Percentiles rank a stretch among this genome's conserved stretches.
These are phyloP conservation scores for Cutaneotrichosporon cavernicola DNA, from an alignment of 1,284 basidiomycete genomes.

Conservation along the genomic window DNA sequence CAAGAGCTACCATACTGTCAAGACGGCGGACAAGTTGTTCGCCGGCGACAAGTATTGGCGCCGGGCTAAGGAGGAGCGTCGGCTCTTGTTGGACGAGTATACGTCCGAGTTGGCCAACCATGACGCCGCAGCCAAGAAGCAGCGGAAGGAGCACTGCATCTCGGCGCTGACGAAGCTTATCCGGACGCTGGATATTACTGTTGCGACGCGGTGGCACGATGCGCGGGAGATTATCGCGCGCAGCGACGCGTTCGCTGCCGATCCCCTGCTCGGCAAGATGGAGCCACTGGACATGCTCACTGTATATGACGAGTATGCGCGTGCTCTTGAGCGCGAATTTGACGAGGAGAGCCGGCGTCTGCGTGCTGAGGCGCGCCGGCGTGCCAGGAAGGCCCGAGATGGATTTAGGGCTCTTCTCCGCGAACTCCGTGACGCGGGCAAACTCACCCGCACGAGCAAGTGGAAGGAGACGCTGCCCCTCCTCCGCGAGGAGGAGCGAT, in stretches of 20 bases:
- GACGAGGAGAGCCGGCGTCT: slow-evolving; percentile 74
- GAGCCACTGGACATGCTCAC: slow-evolving; percentile 84
- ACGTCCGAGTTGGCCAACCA: slow-evolving; percentile 75
- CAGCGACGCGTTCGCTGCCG: slow-evolving; percentile 72
- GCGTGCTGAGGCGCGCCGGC: slow-evolving; percentile 76
- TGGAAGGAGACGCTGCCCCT: slow-evolving; percentile 85
- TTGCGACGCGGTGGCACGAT: slow-evolving; percentile 80
- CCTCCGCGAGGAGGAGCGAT: slow-evolving; percentile 76
- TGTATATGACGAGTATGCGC: slow-evolving; percentile 87
- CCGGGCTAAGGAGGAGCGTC: slow-evolving; percentile 75
- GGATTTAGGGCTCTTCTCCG: slow-evolving; percentile 77
- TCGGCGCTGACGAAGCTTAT: slow-evolving; percentile 74
- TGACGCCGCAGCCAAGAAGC: slow-evolving; percentile 69
- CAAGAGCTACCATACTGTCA: slow-evolving; percentile 82
- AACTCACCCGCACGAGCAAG: slow-evolving; percentile 76
- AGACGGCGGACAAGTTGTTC: slow-evolving; percentile 78
- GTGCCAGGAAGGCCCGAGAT: slow-evolving; percentile 81
- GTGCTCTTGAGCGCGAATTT: slow-evolving; percentile 80
- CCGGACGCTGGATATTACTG: slow-evolving; percentile 78
- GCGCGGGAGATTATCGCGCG: slow-evolving; percentile 72
- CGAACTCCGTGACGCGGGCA: slow-evolving; percentile 64
- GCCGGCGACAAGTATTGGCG: slow-evolving; percentile 83
- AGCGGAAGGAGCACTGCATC: slow-evolving; percentile 70
- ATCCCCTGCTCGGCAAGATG: slow-evolving; percentile 71
- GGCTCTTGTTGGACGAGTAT: slow-evolving; percentile 84